Evolutionary conservation across 2,329 filamentous ascomycete species (phyloP), one percentile per base, ranked within the genome.

Genomic region (Clathrospora elynae): DNA sequence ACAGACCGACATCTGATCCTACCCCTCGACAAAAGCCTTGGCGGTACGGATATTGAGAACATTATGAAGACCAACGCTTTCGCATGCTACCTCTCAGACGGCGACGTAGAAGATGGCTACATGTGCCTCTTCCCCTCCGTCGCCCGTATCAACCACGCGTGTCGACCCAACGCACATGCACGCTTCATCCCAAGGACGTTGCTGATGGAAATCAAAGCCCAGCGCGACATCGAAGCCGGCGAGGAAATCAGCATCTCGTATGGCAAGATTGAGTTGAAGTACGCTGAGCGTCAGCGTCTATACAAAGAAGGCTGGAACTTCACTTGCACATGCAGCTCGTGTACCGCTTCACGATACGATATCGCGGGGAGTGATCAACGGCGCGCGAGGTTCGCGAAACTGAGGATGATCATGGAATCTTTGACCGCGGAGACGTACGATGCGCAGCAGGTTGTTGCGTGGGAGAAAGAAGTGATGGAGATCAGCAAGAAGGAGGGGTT

Each of bases 161-260:
- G 59, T 18, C 46, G 40, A 6, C 55, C 59, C 1, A 62, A 61
- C 16, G 51, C 59, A 12, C 51, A 59, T 42, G 55, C 55, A 19
- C 41, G 55, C 17, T 59, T 61, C 30, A 45, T 59, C 13, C 54
- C 52, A 5, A 33, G 26, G 30, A 52, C 46, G 5, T 26, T 61
- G 22, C 24, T 51, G 16, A 60, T 60, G 57, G 54, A 58, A 24
- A 44, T 62, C 34, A 55, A 53, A 35, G 53, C 59, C 6, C 41
- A 55, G 6, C 42, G 41, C 8, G 47, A 58, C 20, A 60, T 62
- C 28, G 19, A 16, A 2, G 34, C 46, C 5, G 57, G 59, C 2
- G 57, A 59, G 17, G 59, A 62, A 16, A 59, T 62, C 29, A 54
- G 34, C 22, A 59, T 61, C 23, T 55, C 53, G 3, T 60, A 62